phyloP scores from a whole-genome alignment of 345 rosid species.

The Anastatica hierochuntica region DNA sequence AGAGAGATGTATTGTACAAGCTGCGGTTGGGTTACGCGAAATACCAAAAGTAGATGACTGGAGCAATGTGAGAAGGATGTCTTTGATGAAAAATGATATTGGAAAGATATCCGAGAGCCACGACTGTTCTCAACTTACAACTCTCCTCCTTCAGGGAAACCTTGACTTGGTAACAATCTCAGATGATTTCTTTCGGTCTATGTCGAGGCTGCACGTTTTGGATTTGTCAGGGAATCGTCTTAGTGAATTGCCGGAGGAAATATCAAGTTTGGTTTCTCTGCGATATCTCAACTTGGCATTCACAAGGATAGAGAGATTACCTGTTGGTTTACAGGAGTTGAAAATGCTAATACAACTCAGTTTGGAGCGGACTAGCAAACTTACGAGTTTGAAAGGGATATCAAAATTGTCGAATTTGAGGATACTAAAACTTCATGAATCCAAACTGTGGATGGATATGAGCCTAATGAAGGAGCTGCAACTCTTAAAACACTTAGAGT shows the following conservation, averaged over 20 bases:
- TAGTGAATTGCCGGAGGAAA: not conserved
- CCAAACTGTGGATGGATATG: too few species aligned
- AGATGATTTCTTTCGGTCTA: too few species aligned
- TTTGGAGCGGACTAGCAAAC: not conserved
- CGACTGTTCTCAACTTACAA: slow-evolving; percentile 15
- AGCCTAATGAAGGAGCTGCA: too few species aligned
- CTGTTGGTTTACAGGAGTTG: not conserved
- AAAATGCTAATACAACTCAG: slow-evolving; percentile 1
- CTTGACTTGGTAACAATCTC: not conserved
- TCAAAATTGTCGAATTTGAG: not conserved
- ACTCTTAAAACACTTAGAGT: too few species aligned
- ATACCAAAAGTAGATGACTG: too few species aligned
- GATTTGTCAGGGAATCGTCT: slow-evolving; percentile 15
- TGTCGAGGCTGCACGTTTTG: slow-evolving; percentile 25
- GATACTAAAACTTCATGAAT: not conserved
- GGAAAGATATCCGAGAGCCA: not conserved
- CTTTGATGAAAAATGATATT: slow-evolving; percentile 17
- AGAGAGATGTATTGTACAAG: too few species aligned
- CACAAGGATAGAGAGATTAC: not conserved
- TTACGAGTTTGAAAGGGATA: not conserved
- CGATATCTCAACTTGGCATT: slow-evolving; percentile 12
- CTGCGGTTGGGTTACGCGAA: too few species aligned
- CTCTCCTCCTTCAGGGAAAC: slow-evolving; percentile 14
- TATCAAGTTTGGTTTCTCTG: slow-evolving; percentile 4
- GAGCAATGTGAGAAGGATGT: too few species aligned